Conservation (phyloP, 805 yeast species). For the Cyberlindnera meyerae region DNA sequence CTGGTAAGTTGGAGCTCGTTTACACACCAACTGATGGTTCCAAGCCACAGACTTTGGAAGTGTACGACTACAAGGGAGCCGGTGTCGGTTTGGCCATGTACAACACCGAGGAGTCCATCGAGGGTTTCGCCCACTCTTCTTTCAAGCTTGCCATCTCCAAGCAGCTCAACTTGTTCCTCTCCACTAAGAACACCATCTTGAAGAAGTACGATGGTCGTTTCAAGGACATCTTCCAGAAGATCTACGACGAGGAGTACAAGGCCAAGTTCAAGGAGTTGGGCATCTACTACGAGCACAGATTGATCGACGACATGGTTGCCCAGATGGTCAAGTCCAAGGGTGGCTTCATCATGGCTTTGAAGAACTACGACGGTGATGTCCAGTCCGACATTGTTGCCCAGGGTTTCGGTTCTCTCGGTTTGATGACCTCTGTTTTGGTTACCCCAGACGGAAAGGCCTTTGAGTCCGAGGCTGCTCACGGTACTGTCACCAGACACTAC, state of each 20-base stretch:
- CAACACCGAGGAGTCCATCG: constrained; percentile 88
- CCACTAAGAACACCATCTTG: constrained; percentile 92
- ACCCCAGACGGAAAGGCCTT: constrained; percentile 96
- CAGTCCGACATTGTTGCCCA: constrained; percentile 98
- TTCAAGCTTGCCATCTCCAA: constrained; percentile 82
- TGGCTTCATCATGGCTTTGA: constrained; percentile 92
- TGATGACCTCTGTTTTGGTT: constrained; percentile 94
- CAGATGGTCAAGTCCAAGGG: constrained; percentile 96
- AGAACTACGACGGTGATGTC: constrained; percentile 97
- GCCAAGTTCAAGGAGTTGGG: constrained; percentile 62
- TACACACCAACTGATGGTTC: constrained; percentile 69
- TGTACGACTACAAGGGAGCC: constrained; percentile 62
- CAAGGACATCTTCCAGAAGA: constrained; percentile 67
- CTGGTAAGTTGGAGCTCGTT: constrained; percentile 74
- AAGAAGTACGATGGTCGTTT: constrained; percentile 92
- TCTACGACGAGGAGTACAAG: constrained; percentile 63
- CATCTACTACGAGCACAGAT: constrained; percentile 94
- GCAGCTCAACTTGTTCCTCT: constrained; percentile 74
- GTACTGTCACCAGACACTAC: constrained; percentile 95
- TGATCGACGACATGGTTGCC: constrained; percentile 98
- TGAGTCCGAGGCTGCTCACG: constrained; percentile 98
- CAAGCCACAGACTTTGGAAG: constrained; percentile 49
- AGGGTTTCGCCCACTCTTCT: constrained; percentile 88
- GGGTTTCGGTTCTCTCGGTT: constrained; percentile 94
- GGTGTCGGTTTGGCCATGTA: constrained; percentile 89